Evolutionary conservation across 805 yeast genomes (phyloP).

Genomic region (Candida bentonensis): DNA sequence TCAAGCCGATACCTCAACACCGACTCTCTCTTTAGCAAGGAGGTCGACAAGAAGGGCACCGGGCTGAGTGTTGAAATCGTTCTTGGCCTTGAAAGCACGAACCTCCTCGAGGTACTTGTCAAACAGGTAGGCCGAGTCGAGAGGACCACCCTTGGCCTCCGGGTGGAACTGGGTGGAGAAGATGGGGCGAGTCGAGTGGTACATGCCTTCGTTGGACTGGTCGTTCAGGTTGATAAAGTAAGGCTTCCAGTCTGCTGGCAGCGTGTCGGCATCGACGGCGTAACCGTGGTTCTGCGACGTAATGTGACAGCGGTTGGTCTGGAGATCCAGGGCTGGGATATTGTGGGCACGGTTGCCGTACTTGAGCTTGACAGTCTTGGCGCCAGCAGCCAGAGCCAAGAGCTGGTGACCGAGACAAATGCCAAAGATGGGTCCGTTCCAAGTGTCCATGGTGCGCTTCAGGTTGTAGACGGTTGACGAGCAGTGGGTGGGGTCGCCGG

Average conservation of each 20-base stretch:
- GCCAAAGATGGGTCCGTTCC: constrained; percentile 83
- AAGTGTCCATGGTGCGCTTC: constrained; percentile 51
- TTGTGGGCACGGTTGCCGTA: constrained; percentile 99
- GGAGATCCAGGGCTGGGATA: constrained; percentile 84
- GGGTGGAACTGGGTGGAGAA: constrained; percentile 98
- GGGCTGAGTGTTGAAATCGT: constrained; percentile 26
- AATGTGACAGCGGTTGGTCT: constrained; percentile 89
- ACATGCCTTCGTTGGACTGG: constrained; percentile 95
- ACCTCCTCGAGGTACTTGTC: constrained; percentile 77
- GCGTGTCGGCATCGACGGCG: constrained; percentile 76
- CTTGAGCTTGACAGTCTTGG: constrained; percentile 80
- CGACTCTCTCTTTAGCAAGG: constrained; percentile 28
- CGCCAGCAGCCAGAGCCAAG: constrained; percentile 89
- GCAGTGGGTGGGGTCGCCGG: constrained; percentile 96
- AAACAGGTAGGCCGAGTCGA: constrained; percentile 80
- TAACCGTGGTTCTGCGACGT: constrained; percentile 98
- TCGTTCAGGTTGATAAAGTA: constrained; percentile 90
- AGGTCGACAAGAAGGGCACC: constrained; percentile 24
- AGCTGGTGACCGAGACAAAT: constrained; percentile 97
- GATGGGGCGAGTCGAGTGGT: constrained; percentile 72
- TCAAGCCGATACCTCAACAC: constrained; percentile 26
- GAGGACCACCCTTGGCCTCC: constrained; percentile 98
- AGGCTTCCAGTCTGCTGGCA: constrained; percentile 67
- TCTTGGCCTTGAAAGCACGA: constrained; percentile 36
- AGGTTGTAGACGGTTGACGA: constrained; percentile 60